Evolutionary conservation across 2,329 filamentous ascomycete genomes (phyloP), one percentile per base, ranked within the genome.

Genomic region (Nannizziopsis arthrosporioides): DNA sequence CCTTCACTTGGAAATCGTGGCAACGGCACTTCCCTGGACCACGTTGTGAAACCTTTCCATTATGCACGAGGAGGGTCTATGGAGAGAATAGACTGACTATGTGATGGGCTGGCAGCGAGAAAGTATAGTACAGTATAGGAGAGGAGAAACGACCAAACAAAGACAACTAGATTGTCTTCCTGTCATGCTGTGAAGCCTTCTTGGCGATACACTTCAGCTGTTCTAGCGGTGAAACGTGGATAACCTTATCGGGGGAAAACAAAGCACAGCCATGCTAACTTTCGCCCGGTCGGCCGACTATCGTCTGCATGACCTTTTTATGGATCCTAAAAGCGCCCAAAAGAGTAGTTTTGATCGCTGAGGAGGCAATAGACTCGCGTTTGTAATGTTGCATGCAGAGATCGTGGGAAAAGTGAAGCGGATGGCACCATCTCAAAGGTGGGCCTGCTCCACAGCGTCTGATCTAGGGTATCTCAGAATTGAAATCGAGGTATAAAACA

Each of bases 151-250:
- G 5, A 19, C 12, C 17, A n/a, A 18, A 39, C 8, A n/a, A 39
- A 18, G 5, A 44, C 32, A 18, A 17, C n/a, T 32, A 43, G 42
- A 44, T 43, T 46, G 37, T 52, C 47, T 39, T 50, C 43, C 27
- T 39, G 43, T 39, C 8, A 32, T 10, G 39, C 18, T 38, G 15
- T 31, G 35, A 12, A 45, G 14, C 37, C 6, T 45, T n/a, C 43
- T 45, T 45, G 43, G 43, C 34, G 30, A 45, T 31, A 45, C 35
- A 31, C 27, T 17, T 9, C n/a, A 22, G 31, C 5, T 31, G 31
- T 34, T 32, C 11, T 38, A 39, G 35, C 43, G 43, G 43, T 45
- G 43, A 38, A 32, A 40, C 14, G 18, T 15, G 34, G 38, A n/a
- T 31, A 39, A 18, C 35, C 34, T 18, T 18, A 9, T 44, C 11